Conservation (phyloP, 2,329 filamentous ascomycete genomes). For the Pyrenophora teres region DNA sequence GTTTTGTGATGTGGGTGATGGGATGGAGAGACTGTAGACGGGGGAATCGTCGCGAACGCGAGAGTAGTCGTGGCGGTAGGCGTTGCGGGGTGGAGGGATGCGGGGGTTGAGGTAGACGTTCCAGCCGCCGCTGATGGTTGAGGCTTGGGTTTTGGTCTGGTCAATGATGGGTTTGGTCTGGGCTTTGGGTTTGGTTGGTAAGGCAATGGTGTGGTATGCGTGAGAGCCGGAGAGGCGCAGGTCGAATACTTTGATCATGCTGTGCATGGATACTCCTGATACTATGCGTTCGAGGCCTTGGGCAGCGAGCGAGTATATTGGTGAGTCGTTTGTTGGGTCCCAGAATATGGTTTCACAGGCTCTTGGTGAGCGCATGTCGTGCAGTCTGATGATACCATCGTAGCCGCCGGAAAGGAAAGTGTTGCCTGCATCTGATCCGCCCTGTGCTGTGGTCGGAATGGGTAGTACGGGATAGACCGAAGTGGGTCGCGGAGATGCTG, state of each 20-base stretch:
- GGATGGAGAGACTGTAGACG: slow-evolving; percentile 55
- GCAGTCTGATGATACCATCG: slow-evolving; percentile 61
- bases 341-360: slow-evolving; percentile 56
- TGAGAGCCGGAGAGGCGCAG: slow-evolving; percentile 57
- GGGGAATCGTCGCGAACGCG: slow-evolving; percentile 44
- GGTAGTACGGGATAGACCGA: slow-evolving; percentile 55
- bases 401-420: slow-evolving; percentile 65
- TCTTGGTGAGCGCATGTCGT: slow-evolving; percentile 62
- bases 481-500: slow-evolving; percentile 14
- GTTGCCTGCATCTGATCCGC: slow-evolving; percentile 49
- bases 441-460: slow-evolving; percentile 39
- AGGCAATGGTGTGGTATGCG: slow-evolving; percentile 45
- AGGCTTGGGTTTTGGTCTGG: neutral
- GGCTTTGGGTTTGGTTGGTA: slow-evolving; percentile 10
- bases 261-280: slow-evolving; percentile 61
- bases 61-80: slow-evolving; percentile 23
- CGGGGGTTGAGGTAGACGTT: slow-evolving; percentile 54
- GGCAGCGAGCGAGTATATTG: slow-evolving; percentile 63
- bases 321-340: slow-evolving; percentile 62
- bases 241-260: slow-evolving; percentile 66
- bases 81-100: slow-evolving; percentile 19
- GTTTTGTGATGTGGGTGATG: slow-evolving; percentile 51
- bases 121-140: slow-evolving; percentile 44
- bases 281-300: slow-evolving; percentile 63
- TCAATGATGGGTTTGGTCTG: slow-evolving; percentile 20